Evolutionary conservation across 23 red algal species (phyloP).

Genomic region (Gracilaria domingensis): DNA sequence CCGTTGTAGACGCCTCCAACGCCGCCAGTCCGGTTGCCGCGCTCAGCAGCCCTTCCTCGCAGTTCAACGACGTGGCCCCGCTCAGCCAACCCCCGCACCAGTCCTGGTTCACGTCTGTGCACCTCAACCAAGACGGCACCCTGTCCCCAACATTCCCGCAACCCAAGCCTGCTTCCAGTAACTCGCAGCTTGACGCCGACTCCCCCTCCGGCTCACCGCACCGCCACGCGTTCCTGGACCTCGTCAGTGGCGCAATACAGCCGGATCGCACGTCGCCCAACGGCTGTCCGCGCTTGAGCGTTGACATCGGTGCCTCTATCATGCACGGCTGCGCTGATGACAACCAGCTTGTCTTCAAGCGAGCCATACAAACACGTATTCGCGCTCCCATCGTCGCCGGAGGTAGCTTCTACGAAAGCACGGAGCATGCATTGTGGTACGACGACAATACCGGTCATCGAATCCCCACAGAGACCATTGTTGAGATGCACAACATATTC

Average conservation of each 20-base stretch:
- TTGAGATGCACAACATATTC: conserved; percentile 65
- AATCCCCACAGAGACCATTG: conserved; percentile 51
- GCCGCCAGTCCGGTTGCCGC: background rate
- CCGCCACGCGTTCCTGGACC: conserved; percentile 23
- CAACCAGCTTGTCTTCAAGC: conserved; percentile 65
- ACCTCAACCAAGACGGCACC: background rate
- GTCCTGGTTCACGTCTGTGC: background rate
- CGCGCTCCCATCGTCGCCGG: conserved; percentile 69
- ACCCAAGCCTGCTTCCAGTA: background rate
- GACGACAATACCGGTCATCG: conserved; percentile 9
- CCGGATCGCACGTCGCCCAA: conserved; percentile 1
- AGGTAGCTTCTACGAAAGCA: conserved; percentile 66
- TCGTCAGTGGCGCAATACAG: conserved; percentile 12
- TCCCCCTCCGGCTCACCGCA: background rate
- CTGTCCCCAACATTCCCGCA: conserved; percentile 9
- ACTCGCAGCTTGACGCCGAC: background rate
- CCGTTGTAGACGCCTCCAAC: background rate
- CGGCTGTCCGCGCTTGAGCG: conserved; percentile 15
- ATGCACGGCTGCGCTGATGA: conserved; percentile 87
- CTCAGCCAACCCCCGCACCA: background rate
- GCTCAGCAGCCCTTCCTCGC: background rate
- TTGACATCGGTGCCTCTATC: conserved; percentile 93
- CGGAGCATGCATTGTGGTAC: conserved; percentile 64
- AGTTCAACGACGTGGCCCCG: conserved; percentile 4
- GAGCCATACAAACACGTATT: conserved; percentile 54